Evolutionary conservation across 1,139 yeast species (phyloP), one percentile per base, ranked within the genome.

Genomic region (Debaryomyces sp.): DNA sequence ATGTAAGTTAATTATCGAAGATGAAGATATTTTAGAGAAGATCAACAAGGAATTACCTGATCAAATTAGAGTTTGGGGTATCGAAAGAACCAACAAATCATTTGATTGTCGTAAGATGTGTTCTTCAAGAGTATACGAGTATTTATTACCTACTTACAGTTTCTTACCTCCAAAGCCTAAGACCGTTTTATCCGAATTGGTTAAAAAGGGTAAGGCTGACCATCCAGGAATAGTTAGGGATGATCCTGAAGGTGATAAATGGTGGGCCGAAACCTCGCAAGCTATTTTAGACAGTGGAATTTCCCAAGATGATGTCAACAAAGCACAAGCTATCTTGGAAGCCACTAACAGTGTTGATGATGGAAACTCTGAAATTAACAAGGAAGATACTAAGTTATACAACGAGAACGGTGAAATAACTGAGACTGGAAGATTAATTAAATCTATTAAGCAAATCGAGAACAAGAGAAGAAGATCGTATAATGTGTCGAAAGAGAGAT

Each of bases 91-190:
- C 7, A 91, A 92, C 65, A 89, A 89, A 62, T 83, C 95, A 0
- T 94, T 95, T 68, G 98, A 94, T 66, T 92, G 98, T 68, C 80
- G 98, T 57, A 92, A 90, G 66, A 83, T 91, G 87, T 95, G 99
- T 68, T 87, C 96, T 5, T 90, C 97, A 9, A 81, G 99, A 66
- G 79, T 95, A 53, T 94, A 94, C 66, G 99, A 94, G 72, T 94
- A 94, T 64, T 72, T 95, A 59, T 79, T 94, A 61, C 99, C 99
- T 35, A 88, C 96, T 0, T 91, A 89, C 66, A 83, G 96, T 1
- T 82, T 94, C 55, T 71, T 94, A 50, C 96, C 96, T 4, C 97
- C 98, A n/a, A 85, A 87, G 61, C 96, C 96, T 9, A 73, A 76
- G 41, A 77, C 90, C 26, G 76, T 80, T 10, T 73, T 94, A 54